Conservation (phyloP, 75 land plant species). For the Pinus taeda region DNA sequence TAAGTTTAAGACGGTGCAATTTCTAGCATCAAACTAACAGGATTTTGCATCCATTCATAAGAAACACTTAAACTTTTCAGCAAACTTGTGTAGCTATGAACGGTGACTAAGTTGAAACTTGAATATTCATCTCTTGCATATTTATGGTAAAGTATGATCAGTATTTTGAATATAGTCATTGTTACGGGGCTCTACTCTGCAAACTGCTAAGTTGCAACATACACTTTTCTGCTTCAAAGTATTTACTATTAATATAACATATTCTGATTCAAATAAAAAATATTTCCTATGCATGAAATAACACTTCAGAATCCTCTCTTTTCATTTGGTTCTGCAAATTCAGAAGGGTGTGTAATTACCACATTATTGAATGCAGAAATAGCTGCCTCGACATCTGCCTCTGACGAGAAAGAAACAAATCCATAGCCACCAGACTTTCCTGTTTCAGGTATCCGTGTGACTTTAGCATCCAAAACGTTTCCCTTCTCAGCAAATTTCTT, state of each 20-base stretch:
- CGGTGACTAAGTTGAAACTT: not conserved
- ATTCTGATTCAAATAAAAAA: not conserved
- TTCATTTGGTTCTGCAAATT: not conserved
- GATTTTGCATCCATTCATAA: not conserved
- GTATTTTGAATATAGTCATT: not conserved
- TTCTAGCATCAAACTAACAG: not conserved
- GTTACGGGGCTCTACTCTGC: not conserved
- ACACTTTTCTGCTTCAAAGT: not conserved
- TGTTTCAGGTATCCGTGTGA: slow-evolving; percentile 71
- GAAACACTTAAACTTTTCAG: not conserved
- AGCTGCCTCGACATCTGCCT: slow-evolving; percentile 74
- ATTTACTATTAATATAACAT: not conserved
- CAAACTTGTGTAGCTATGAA: not conserved
- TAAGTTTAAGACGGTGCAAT: not conserved
- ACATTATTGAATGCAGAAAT: slow-evolving; percentile 60
- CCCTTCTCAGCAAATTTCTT: slow-evolving; percentile 73
- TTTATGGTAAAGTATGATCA: not conserved
- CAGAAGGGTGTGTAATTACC: slow-evolving; percentile 28
- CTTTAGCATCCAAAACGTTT: slow-evolving; percentile 85
- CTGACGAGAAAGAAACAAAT: slow-evolving; percentile 85
- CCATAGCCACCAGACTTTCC: slow-evolving; percentile 94
- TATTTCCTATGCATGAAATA: not conserved
- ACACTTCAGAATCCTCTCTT: not conserved
- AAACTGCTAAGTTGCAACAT: not conserved
- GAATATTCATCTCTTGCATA: not conserved